Percentiles rank a stretch among this genome's conserved stretches.
Evolutionary conservation across 306 rosid species (phyloP).

Genomic region (Medicago arabica): DNA sequence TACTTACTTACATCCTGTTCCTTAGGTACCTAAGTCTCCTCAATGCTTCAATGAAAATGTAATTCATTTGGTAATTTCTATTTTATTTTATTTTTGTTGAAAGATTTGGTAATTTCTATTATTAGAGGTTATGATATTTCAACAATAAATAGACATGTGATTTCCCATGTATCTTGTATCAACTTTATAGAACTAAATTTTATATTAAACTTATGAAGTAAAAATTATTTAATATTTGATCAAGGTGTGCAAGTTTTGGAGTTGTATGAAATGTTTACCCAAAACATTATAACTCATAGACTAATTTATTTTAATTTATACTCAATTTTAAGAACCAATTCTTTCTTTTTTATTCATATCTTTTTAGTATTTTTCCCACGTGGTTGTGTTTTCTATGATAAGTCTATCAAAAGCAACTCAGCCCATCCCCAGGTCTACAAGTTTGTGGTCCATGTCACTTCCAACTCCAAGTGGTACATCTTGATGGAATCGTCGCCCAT

Average conservation of each 20-base stretch:
- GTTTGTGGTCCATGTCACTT: constrained; percentile 6
- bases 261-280: not conserved
- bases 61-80: not conserved
- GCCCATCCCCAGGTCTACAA: not conserved
- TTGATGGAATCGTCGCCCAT: not conserved
- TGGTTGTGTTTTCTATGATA: not conserved
- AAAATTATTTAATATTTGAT: not conserved
- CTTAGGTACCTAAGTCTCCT: too few species aligned
- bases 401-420: not conserved
- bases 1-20: too few species aligned
- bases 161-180: not conserved
- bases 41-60: not conserved
- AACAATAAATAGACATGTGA: not conserved
- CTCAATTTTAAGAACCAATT: too few species aligned
- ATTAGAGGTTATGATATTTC: not conserved
- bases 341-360: too few species aligned
- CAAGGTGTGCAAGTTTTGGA: not conserved
- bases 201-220: too few species aligned
- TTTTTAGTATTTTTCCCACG: not conserved
- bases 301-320: too few species aligned
- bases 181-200: not conserved
- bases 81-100: too few species aligned
- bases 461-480: not conserved
- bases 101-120: not conserved
- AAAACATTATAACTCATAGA: too few species aligned